These are phyloP conservation scores for Plantago major DNA, from an alignment of 257 asterid species.

Conservation along the genomic window DNA sequence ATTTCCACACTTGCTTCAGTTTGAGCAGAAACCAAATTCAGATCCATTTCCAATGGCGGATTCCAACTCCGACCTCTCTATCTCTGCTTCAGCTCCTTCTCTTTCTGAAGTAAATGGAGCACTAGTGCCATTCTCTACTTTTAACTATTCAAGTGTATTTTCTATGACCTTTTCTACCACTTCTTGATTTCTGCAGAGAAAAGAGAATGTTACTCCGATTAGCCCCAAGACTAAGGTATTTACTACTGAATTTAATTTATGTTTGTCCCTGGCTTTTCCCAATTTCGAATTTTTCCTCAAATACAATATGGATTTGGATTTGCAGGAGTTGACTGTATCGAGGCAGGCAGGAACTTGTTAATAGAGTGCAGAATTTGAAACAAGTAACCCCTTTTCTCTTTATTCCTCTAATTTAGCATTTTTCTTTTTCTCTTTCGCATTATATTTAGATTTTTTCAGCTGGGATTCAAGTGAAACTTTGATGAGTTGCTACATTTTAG, in stretches of 20 bases:
- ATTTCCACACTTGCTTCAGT: too few species aligned
- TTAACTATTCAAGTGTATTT: neutral
- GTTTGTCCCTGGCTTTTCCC: neutral
- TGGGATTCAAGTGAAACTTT: too few species aligned
- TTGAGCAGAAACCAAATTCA: too few species aligned
- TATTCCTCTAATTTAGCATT: too few species aligned
- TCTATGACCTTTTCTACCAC: too few species aligned
- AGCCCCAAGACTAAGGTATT: conserved; percentile 43
- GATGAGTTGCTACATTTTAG: too few species aligned
- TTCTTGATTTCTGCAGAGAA: conserved; percentile 32
- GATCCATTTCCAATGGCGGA: conserved; percentile 22
- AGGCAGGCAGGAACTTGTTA: conserved; percentile 50
- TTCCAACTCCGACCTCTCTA: conserved; percentile 23
- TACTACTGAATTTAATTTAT: neutral
- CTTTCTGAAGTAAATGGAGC: conserved; percentile 29
- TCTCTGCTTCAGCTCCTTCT: conserved; percentile 13
- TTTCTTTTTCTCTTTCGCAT: too few species aligned
- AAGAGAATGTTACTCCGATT: conserved; percentile 35
- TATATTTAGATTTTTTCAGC: too few species aligned
- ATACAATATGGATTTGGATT: neutral
- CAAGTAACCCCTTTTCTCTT: conserved; percentile 22
- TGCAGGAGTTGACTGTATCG: conserved; percentile 45
- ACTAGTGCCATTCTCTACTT: neutral
- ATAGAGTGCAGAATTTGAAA: conserved; percentile 43
- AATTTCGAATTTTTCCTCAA: neutral